Percentiles rank a stretch among this genome's conserved stretches.
Conservation (phyloP, 116 monocot genomes). For the Posidonia oceanica region DNA sequence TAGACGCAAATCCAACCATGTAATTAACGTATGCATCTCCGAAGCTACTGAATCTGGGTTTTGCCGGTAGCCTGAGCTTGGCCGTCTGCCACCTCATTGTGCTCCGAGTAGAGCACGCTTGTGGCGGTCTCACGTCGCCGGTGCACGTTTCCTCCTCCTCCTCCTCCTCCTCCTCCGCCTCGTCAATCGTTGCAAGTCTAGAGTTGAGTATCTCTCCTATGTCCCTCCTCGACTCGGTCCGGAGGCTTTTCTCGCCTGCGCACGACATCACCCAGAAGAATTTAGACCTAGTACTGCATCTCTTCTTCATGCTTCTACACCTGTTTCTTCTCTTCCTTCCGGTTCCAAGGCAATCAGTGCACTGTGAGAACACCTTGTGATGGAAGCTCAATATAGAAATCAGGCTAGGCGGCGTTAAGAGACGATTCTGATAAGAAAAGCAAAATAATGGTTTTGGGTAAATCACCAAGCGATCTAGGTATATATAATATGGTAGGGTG, state of each 20-base stretch:
- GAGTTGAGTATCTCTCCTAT: constrained; percentile 14
- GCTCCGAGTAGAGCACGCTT: background rate
- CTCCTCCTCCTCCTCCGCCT: constrained; percentile 5
- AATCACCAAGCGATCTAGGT: no score
- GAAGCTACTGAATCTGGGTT: background rate
- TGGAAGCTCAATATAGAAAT: no score
- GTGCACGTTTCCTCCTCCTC: background rate
- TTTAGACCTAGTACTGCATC: constrained; percentile 4
- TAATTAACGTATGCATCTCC: constrained; percentile 2
- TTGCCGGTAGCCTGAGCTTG: background rate
- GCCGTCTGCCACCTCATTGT: background rate
- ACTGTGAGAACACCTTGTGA: no score
- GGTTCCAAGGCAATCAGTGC: background rate
- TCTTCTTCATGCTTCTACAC: constrained; percentile 3
- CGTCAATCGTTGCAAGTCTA: constrained; percentile 10
- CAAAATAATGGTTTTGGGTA: no score
- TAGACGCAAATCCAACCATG: constrained; percentile 3
- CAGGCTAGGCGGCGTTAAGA: no score
- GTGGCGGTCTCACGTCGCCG: background rate
- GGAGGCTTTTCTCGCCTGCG: constrained; percentile 7
- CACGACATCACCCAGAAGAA: constrained; percentile 7
- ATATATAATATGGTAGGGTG: no score
- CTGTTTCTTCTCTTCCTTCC: background rate
- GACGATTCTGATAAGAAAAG: no score
- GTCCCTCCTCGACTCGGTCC: constrained; percentile 3